A percentile compares a stretch with the other conserved stretches of the same genome.
These are phyloP conservation scores for Artemisia argyi DNA, from an alignment of 129 eudicot species.

Conservation along the genomic window DNA sequence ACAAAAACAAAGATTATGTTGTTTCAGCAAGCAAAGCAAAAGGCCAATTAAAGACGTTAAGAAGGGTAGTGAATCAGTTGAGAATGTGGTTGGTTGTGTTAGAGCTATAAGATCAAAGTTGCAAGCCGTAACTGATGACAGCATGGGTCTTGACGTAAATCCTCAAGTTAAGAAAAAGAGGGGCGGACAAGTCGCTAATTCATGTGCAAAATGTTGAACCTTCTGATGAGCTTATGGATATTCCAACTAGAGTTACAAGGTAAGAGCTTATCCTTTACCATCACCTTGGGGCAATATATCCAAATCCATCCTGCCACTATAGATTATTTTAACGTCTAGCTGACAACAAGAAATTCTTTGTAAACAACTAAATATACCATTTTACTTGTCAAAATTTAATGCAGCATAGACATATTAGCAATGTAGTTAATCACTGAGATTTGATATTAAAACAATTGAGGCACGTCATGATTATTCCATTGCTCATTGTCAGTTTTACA, in stretches of 20 bases:
- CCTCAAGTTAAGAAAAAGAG: constrained; percentile 31
- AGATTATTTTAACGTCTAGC: constrained; percentile 92
- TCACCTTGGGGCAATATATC: constrained; percentile 96
- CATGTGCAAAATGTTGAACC: constrained; percentile 24
- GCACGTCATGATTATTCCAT: background rate
- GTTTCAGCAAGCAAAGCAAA: background rate
- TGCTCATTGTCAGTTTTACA: background rate
- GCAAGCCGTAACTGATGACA: constrained; percentile 20
- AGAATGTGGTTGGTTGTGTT: constrained; percentile 29
- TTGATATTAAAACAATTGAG: background rate
- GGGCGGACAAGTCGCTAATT: constrained; percentile 19
- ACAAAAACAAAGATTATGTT: too few species aligned
- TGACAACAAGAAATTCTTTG: constrained; percentile 34
- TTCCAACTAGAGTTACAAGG: constrained; percentile 46
- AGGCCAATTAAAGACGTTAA: constrained; percentile 14
- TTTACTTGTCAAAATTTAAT: background rate
- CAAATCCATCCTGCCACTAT: constrained; percentile 90
- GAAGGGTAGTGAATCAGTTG: constrained; percentile 5
- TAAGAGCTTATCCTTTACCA: constrained; percentile 97
- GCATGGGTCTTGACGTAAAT: constrained; percentile 1
- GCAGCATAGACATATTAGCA: background rate
- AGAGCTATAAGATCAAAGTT: constrained; percentile 38
- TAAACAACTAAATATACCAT: constrained; percentile 1
- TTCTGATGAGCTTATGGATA: constrained; percentile 21
- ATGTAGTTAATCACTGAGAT: background rate